Evolutionary conservation across 345 rosid species (phyloP).

Genomic region (Pugionium cornutum): DNA sequence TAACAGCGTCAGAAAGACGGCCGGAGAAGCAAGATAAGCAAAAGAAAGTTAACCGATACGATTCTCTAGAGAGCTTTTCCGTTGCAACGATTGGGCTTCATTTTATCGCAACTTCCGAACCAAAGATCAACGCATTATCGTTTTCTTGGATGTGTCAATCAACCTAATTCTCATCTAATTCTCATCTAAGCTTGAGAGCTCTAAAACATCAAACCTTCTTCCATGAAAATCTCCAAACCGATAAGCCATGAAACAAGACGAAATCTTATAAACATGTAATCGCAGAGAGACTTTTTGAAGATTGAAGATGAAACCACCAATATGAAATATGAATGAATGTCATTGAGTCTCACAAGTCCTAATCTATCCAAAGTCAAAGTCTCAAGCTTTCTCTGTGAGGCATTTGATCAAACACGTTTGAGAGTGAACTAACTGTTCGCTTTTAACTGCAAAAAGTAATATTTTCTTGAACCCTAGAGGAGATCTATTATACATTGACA

Average conservation of each 20-base stretch:
- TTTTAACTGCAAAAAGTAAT: not conserved
- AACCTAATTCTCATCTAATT: slow-evolving; percentile 1
- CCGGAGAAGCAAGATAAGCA: too few species aligned
- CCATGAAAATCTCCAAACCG: slow-evolving; percentile 12
- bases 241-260: slow-evolving; percentile 19
- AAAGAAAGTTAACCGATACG: too few species aligned
- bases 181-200: not conserved
- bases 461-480: slow-evolving; percentile 29
- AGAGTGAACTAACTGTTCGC: slow-evolving; percentile 12
- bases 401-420: slow-evolving; percentile 23
- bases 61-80: too few species aligned
- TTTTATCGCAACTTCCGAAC: too few species aligned
- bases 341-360: slow-evolving; percentile 8
- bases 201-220: slow-evolving; percentile 1
- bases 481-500: slow-evolving; percentile 7
- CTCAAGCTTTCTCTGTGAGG: slow-evolving; percentile 31
- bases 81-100: too few species aligned
- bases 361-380: slow-evolving; percentile 29
- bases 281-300: slow-evolving; percentile 4
- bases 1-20: too few species aligned
- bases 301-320: slow-evolving; percentile 17
- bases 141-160: not conserved
- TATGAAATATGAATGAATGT: slow-evolving; percentile 13
- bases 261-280: not conserved
- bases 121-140: not conserved